Evolutionary conservation across 164 flowering plant species (phyloP).

Genomic region (Vitis labrusca): DNA sequence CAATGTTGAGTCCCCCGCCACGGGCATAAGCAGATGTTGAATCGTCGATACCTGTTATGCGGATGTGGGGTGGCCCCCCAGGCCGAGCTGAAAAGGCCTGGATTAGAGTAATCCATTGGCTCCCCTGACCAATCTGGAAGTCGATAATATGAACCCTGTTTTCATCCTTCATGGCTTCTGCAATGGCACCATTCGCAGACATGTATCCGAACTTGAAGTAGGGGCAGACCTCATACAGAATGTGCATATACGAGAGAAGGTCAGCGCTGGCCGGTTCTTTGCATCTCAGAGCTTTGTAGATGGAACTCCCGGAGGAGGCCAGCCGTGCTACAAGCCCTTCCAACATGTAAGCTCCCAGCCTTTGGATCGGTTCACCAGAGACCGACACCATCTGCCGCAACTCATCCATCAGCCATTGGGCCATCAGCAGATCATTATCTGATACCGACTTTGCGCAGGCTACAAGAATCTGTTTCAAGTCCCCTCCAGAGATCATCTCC

Average conservation of each 20-base stretch:
- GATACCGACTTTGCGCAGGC: slow-evolving; percentile 48
- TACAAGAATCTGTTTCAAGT: slow-evolving; percentile 37
- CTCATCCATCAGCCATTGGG: slow-evolving; percentile 40
- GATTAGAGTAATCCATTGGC: slow-evolving; percentile 52
- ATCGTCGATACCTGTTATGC: slow-evolving; percentile 56
- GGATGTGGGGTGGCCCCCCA: slow-evolving; percentile 61
- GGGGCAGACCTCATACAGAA: slow-evolving; percentile 55
- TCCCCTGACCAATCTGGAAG: slow-evolving; percentile 52
- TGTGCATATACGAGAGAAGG: slow-evolving; percentile 49
- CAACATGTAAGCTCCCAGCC: slow-evolving; percentile 57
- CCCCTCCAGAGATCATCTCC: slow-evolving; percentile 29
- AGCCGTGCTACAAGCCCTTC: slow-evolving; percentile 56
- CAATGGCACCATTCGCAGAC: slow-evolving; percentile 71
- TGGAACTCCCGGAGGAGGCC: slow-evolving; percentile 40
- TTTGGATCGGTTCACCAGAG: slow-evolving; percentile 54
- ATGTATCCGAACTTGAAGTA: slow-evolving; percentile 62
- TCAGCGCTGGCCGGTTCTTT: slow-evolving; percentile 43
- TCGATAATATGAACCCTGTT: slow-evolving; percentile 53
- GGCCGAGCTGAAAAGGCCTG: slow-evolving; percentile 57
- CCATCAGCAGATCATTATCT: slow-evolving; percentile 35
- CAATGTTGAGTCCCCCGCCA: slow-evolving; percentile 39
- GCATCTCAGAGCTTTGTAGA: slow-evolving; percentile 41
- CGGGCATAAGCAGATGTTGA: slow-evolving; percentile 47
- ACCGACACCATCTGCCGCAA: slow-evolving; percentile 53
- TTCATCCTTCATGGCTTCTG: slow-evolving; percentile 62